Conservation (phyloP, 768 basidiomycete species). For the Phlebiopsis gigantea region DNA sequence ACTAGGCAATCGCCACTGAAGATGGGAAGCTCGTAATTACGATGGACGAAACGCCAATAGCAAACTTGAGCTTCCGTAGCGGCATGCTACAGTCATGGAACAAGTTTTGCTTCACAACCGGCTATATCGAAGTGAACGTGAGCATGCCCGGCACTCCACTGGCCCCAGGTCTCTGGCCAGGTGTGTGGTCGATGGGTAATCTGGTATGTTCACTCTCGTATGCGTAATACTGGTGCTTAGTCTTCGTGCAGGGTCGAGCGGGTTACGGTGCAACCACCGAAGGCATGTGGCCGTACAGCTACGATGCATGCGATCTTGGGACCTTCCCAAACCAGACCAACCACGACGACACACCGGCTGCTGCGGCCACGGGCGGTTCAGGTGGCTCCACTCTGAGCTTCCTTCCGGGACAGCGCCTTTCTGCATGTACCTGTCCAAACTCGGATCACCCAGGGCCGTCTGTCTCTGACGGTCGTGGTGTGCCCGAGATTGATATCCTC, state of each 20-base stretch:
- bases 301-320: conserved; percentile 80
- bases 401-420: conserved; percentile 82
- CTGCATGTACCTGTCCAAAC: conserved; percentile 83
- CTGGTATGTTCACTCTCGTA: conserved; percentile 29
- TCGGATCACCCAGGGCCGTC: conserved; percentile 87
- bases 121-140: conserved; percentile 80
- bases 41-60: conserved; percentile 59
- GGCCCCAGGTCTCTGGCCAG: conserved; percentile 84
- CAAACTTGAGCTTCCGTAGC: conserved; percentile 81
- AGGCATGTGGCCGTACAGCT: conserved; percentile 79
- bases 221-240: neutral
- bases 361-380: conserved; percentile 46
- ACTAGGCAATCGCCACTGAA: conserved; percentile 62
- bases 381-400: conserved; percentile 59
- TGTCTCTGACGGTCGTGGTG: conserved; percentile 58
- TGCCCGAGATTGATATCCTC: conserved; percentile 90
- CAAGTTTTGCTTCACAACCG: conserved; percentile 91
- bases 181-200: conserved; percentile 81
- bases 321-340: conserved; percentile 79
- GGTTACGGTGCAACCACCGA: conserved; percentile 90
- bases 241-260: conserved; percentile 58
- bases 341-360: conserved; percentile 51
- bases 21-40: conserved; percentile 80
- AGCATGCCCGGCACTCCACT: conserved; percentile 62
- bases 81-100: conserved; percentile 89